These are phyloP conservation scores for Arctium lappa DNA, from an alignment of 129 eudicot species.

Conservation along the genomic window DNA sequence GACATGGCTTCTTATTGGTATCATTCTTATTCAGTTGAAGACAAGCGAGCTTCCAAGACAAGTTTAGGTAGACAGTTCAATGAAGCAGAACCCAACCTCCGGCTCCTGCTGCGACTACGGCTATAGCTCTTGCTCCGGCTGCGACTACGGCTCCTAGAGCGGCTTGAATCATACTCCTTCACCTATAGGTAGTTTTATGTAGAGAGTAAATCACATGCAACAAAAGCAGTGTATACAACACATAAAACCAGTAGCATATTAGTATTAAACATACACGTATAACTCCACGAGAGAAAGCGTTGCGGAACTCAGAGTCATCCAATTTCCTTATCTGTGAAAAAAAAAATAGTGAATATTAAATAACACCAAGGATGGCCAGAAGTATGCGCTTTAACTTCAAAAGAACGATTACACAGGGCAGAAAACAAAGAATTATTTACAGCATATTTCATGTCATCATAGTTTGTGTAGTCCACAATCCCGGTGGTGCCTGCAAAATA, in stretches of 20 bases:
- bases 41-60: neutral
- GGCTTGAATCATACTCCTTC: constrained; percentile 82
- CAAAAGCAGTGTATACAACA: neutral
- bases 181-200: constrained; percentile 41
- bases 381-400: neutral
- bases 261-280: constrained; percentile 58
- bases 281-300: constrained; percentile 70
- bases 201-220: neutral
- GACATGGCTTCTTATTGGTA: neutral
- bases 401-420: neutral
- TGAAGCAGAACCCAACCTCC: constrained; percentile 37
- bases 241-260: neutral
- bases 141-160: constrained; percentile 79
- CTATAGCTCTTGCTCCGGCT: constrained; percentile 50
- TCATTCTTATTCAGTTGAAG: neutral
- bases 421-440: constrained; percentile 33
- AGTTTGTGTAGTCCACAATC: constrained; percentile 87
- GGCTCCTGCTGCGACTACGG: constrained; percentile 64
- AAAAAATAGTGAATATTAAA: neutral
- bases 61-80: neutral
- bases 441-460: constrained; percentile 97
- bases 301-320: constrained; percentile 86
- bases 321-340: constrained; percentile 69
- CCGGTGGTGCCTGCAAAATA: constrained; percentile 77
- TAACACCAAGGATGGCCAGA: neutral